A percentile compares a stretch with the other conserved stretches of the same genome.
Conservation (phyloP, 2,329 filamentous ascomycete genomes). For the Xylariaceae sp. region DNA sequence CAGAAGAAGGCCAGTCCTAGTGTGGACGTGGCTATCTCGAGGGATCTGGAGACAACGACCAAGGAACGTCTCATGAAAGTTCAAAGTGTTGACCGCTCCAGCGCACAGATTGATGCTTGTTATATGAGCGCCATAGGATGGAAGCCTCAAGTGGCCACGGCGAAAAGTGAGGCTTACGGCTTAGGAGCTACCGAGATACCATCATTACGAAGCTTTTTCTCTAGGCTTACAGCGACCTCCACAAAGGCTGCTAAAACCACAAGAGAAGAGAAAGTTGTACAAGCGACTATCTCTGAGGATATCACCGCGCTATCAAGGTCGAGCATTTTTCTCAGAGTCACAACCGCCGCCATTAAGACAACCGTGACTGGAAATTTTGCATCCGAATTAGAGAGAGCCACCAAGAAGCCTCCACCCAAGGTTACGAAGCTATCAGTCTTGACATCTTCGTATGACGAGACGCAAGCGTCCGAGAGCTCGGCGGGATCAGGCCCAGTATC, state of each 20-base stretch:
- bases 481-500: slow-evolving; percentile 53
- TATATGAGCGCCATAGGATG: slow-evolving; percentile 90
- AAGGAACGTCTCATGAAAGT: slow-evolving; percentile 91
- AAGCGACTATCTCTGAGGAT: slow-evolving; percentile 72
- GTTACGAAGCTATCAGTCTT: slow-evolving; percentile 84
- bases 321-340: slow-evolving; percentile 88
- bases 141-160: slow-evolving; percentile 63
- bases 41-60: slow-evolving; percentile 81
- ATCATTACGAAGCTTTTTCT: slow-evolving; percentile 81
- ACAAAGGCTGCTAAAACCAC: slow-evolving; percentile 62
- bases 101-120: slow-evolving; percentile 87
- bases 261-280: slow-evolving; percentile 67
- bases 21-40: slow-evolving; percentile 73
- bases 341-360: slow-evolving; percentile 81
- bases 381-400: slow-evolving; percentile 89
- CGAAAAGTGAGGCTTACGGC: slow-evolving; percentile 59
- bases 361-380: slow-evolving; percentile 76
- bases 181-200: slow-evolving; percentile 58
- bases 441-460: slow-evolving; percentile 89
- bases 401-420: slow-evolving; percentile 95
- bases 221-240: slow-evolving; percentile 68
- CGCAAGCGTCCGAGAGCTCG: slow-evolving; percentile 67
- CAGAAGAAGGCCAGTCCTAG: slow-evolving; percentile 87
- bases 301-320: slow-evolving; percentile 74
- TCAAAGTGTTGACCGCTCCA: slow-evolving; percentile 78